These are phyloP conservation scores for Clarireedia hainanense DNA, from an alignment of 2,329 filamentous ascomycete genomes.

Conservation along the genomic window DNA sequence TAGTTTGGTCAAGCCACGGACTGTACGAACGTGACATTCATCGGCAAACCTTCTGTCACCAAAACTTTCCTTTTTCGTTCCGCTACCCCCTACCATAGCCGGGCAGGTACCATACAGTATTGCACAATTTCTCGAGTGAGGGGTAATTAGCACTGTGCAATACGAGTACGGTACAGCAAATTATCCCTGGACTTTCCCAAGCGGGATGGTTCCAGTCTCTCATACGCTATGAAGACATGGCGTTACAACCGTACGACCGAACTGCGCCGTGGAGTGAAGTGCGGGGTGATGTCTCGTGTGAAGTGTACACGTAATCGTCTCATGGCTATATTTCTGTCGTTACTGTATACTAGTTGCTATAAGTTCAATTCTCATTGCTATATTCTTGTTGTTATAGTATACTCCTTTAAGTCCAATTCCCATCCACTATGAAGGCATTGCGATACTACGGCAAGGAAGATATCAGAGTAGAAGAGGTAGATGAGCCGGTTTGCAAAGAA, in stretches of 20 bases:
- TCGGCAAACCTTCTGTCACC: neutral
- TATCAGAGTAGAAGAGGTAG: slow-evolving; percentile 45
- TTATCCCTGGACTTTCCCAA: too few relatives aligned
- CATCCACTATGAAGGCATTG: slow-evolving; percentile 31
- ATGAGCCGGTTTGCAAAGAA: slow-evolving; percentile 37
- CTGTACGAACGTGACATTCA: neutral
- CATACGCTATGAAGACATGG: too few relatives aligned
- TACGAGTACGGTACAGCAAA: too few relatives aligned
- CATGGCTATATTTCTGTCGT: neutral
- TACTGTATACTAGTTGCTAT: neutral
- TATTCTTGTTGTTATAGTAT: neutral
- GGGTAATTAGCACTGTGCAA: neutral
- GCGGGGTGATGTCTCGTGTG: too few relatives aligned
- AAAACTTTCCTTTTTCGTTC: neutral
- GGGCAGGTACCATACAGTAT: neutral
- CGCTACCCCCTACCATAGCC: neutral
- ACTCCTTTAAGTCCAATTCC: neutral
- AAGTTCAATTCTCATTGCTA: neutral
- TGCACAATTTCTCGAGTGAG: neutral
- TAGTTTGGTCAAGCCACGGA: too few relatives aligned
- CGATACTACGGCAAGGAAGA: slow-evolving; percentile 48
- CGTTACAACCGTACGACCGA: too few relatives aligned
- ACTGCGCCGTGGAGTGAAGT: too few relatives aligned
- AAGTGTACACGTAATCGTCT: neutral
- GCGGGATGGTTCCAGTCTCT: too few relatives aligned